phyloP scores from a whole-genome alignment of 129 eudicot species.

The Tagetes erecta region DNA sequence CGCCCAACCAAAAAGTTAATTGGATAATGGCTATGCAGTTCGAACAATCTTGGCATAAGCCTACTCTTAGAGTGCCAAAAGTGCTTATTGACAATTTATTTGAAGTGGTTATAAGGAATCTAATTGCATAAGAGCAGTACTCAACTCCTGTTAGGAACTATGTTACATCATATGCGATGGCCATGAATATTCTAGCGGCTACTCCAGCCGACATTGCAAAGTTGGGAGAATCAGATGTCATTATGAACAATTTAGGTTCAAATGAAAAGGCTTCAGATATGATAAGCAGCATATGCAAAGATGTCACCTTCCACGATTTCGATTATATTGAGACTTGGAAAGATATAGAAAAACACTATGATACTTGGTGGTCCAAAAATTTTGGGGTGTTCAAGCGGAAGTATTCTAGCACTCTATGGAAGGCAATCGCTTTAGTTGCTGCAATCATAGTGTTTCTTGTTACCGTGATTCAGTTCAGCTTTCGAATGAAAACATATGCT shows the following conservation, averaged over 20 bases:
- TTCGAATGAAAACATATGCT: neutral
- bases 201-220: slow-evolving; percentile 6
- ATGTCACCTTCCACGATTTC: neutral
- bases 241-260: neutral
- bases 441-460: slow-evolving; percentile 17
- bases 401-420: slow-evolving; percentile 16
- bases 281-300: slow-evolving; percentile 19
- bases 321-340: neutral
- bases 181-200: neutral
- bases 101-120: slow-evolving; percentile 21
- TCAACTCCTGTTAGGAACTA: neutral
- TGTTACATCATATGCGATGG: slow-evolving; percentile 10
- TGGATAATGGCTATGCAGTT: neutral
- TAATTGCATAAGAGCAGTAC: slow-evolving; percentile 28
- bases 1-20: neutral
- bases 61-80: slow-evolving; percentile 14
- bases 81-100: neutral
- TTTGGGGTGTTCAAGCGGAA: neutral
- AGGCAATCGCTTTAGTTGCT: slow-evolving; percentile 1
- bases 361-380: neutral
- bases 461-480: slow-evolving; percentile 1
- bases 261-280: slow-evolving; percentile 12
- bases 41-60: neutral
- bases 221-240: slow-evolving; percentile 16
- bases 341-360: neutral